Base-by-base conservation (phyloP, 257 asterid genomes). In the Fraxinus pennsylvanica region DNA sequence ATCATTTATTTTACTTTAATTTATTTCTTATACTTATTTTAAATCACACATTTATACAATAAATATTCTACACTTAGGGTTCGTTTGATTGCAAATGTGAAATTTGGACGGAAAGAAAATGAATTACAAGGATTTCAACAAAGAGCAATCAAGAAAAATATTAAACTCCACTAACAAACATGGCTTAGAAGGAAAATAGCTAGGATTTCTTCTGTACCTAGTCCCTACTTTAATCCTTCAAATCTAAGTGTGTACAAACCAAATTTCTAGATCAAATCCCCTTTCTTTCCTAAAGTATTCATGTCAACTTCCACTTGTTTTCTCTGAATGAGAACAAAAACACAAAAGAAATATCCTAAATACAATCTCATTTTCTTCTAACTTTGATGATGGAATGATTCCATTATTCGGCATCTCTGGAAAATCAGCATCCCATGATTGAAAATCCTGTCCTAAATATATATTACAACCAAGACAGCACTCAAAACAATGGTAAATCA, bases 401-500 rank as follows among this genome's bases (percentile, higher is more conserved):
- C 35, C 32, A 25, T 25, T 43, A 9, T 39, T 22, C 19, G 30
- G 57, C 15, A 3, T 6, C 74, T 4, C 27, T 65, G 59, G 32
- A 78, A 36, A 39, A 15, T 73, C 69, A 79, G 63, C 63, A 52
- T 17, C 63, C 25, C 10, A 52, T 52, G 63, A 52, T 52, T 78
- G 71, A 78, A 82, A 75, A 78, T 52, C 66, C 81, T 79, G 65
- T 71, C 76, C 79, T 74, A 5, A 52, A 74, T 74, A 25, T 80
- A n/a, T 74, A 59, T 47, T 59, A 79, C 65, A 81, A 21, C 38
- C 41, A 75, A 82, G 83, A 35, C 13, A 38, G 39, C 78, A 81
- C 43, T 92, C 88, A 94, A 82, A 94, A 91, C 19, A 87, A 88
- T 13, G 92, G 89, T 75, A 92, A 90, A 41, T 91, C 94, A 1